Base-by-base conservation (phyloP, 2,329 filamentous ascomycete species). In the Colletotrichum abscissum region DNA sequence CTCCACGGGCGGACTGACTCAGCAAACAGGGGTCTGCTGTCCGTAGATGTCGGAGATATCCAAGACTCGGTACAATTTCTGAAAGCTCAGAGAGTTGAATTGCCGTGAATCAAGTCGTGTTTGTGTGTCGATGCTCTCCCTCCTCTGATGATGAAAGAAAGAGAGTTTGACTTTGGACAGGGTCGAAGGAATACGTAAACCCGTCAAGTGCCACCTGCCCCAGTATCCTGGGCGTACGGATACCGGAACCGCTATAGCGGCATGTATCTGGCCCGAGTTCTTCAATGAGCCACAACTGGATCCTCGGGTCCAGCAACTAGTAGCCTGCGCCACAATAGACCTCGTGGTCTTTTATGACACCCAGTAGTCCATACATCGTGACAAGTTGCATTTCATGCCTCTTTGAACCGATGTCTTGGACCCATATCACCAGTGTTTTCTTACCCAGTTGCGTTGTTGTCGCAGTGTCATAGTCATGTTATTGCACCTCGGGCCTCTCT, bases 61-160 rank as follows among this genome's bases (percentile, higher is more conserved):
- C 63, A 60, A 59, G n/a, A 46, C 38, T 14, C 3, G 12, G 38
- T 38, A 30, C 38, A 42, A 33, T 62, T 28, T 19, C 42, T 33
- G 46, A 46, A 57, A 28, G 60, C 16, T n/a, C 49, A 42, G 46
- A 22, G 38, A 22, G 38, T 19, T 26, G 26, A 24, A n/a, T 35
- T 28, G 30, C 9, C 26, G n/a, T 55, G 24, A 16, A 12, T 3
- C 24, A 33, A 16, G 30, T 19, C 62, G 49, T 55, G 28, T 26
- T 35, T n/a, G 33, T 26, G 42, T 63, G n/a, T 38, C 62, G 46
- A 19, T 64, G 28, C 5, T 14, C 60, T 12, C 9, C 22, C n/a
- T 55, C 28, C 56, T 35, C 22, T 55, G 70, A 60, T 69, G 66
- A 73, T 73, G 71, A 66, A 73, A 38, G 60, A 62, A 62, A 73